Conservation (phyloP, 345 rosid species). For the Eucalyptus pauciflora region DNA sequence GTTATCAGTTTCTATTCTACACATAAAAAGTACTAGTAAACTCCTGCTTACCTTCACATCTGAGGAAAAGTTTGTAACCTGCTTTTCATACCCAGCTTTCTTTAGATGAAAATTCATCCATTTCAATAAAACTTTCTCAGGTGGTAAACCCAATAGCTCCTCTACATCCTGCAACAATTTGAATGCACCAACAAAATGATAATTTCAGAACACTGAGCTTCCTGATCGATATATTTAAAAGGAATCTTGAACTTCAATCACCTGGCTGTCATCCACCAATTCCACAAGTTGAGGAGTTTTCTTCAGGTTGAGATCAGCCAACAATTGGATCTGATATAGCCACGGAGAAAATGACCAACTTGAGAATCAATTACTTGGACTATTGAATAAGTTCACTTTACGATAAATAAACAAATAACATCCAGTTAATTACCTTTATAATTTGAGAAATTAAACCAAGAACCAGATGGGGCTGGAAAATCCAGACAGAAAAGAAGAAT, state of each 20-base stretch:
- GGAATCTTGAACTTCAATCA: background rate
- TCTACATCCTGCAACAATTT: constrained; percentile 64
- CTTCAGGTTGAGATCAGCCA: constrained; percentile 89
- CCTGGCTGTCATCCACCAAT: constrained; percentile 77
- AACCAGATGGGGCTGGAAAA: constrained; percentile 70
- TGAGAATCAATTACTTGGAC: background rate
- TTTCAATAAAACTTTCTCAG: constrained; percentile 89
- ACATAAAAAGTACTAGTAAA: background rate
- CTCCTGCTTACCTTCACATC: constrained; percentile 73
- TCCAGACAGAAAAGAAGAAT: background rate
- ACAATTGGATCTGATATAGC: constrained; percentile 69
- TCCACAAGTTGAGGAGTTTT: constrained; percentile 93
- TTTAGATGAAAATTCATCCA: constrained; percentile 99
- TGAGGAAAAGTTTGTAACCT: constrained; percentile 88
- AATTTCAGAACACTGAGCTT: background rate
- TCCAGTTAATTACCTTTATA: constrained; percentile 50
- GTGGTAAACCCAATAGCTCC: constrained; percentile 86
- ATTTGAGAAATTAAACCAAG: constrained; percentile 98
- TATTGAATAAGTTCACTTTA: background rate
- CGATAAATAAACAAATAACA: background rate
- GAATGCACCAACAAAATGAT: background rate
- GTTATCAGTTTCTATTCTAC: background rate
- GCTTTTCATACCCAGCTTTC: constrained; percentile 83
- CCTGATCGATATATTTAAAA: background rate
- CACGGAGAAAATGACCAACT: background rate